These are phyloP conservation scores for Vigna unguiculata DNA, from an alignment of 306 rosid species.

Conservation along the genomic window DNA sequence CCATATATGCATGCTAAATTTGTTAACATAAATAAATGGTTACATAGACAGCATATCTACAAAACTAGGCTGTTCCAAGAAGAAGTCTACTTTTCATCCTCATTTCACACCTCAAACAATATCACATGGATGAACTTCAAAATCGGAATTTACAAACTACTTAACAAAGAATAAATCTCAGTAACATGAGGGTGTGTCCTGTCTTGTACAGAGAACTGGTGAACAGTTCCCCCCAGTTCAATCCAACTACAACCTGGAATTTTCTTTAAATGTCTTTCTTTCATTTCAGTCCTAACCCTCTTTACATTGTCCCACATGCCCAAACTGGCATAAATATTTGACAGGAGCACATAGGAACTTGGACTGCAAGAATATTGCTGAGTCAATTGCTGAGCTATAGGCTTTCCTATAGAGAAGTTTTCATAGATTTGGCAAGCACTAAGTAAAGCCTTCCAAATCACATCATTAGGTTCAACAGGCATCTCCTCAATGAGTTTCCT, in stretches of 20 bases:
- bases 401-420: slow-evolving; percentile 55
- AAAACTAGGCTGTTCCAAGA: too few species aligned
- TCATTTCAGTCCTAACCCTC: slow-evolving; percentile 65
- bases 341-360: slow-evolving; percentile 68
- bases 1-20: too few species aligned
- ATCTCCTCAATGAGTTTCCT: slow-evolving; percentile 58
- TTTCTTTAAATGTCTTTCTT: slow-evolving; percentile 59
- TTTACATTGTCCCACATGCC: slow-evolving; percentile 71
- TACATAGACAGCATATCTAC: too few species aligned
- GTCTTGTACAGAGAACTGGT: slow-evolving; percentile 72
- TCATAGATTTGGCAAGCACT: slow-evolving; percentile 69
- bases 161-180: slow-evolving; percentile 68
- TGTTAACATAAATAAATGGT: too few species aligned
- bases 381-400: slow-evolving; percentile 60
- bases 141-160: slow-evolving; percentile 51
- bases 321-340: slow-evolving; percentile 69
- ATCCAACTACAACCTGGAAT: slow-evolving; percentile 80
- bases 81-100: neutral
- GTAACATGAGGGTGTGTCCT: slow-evolving; percentile 64
- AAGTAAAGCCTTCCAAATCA: slow-evolving; percentile 78
- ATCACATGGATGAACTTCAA: slow-evolving; percentile 3
- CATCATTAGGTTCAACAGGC: slow-evolving; percentile 83
- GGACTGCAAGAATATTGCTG: slow-evolving; percentile 54
- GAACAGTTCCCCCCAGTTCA: slow-evolving; percentile 71
- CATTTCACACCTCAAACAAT: slow-evolving; percentile 12